Evolutionary conservation across 2,329 filamentous ascomycete species (phyloP), one percentile per base, ranked within the genome.

Genomic region (Apiospora koreana): DNA sequence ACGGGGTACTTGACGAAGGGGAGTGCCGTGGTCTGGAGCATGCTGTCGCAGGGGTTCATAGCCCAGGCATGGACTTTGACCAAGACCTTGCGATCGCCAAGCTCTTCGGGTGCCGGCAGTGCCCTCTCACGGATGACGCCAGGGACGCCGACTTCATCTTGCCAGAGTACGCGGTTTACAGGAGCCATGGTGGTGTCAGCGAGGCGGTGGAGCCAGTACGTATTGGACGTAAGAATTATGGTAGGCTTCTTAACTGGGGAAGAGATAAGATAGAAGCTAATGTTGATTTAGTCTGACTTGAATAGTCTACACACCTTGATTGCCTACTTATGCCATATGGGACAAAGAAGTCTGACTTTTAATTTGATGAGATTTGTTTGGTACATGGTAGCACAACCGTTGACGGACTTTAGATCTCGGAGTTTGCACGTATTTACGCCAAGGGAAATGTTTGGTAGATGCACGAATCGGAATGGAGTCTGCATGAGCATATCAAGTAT

Each of bases 21-120:
- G 70, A 70, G 67, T n/a, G 73, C 68, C 46, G 73, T 66, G 8
- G 72, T 73, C 64, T 71, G 69, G 23, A 79, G 77, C 16, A 77
- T 75, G 45, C 71, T 65, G 23, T 80, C 77, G 16, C 78, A 73
- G 1, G 77, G 78, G 54, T 80, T 80, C 45, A 80, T 77, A n/a
- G 78, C 79, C 7, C 79, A 73, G 23, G 77, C 78, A 9, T 75
- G 71, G 45, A 77, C 77, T 64, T 73, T 76, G 69, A 80, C 70
- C 62, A 80, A 72, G 45, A 80, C 70, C 62, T 78, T 73, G 42
- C 71, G 46, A 23, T 74, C 68, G n/a, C 71, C 73, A 2, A 25
- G 85, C 84, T 38, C 69, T n/a, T 71, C 69, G 54, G 3, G 69
- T 1, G 71, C 67, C 3, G 73, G 73, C 23, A 70, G 43, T 12